Evolutionary conservation across 2,329 filamentous ascomycete genomes (phyloP).

Genomic region (Hortaea werneckii): DNA sequence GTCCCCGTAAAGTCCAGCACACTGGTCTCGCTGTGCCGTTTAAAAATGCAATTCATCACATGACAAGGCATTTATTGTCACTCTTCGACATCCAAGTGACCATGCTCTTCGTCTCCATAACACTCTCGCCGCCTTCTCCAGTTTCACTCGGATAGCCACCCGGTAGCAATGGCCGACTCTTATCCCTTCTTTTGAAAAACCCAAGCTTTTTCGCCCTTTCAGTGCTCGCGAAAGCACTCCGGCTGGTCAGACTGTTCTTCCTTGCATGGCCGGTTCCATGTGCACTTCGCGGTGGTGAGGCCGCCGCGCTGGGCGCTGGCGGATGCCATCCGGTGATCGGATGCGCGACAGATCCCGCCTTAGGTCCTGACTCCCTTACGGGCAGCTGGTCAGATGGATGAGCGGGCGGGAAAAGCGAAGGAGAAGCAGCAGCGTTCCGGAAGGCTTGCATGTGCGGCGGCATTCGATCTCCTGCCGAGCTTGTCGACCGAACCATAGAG

Average conservation of each 20-base stretch:
- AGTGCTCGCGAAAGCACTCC: constrained; percentile 14
- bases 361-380: constrained; percentile 8
- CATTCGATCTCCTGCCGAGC: constrained; percentile 5
- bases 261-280: constrained; percentile 3
- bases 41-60: constrained; percentile 8
- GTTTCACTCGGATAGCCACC: constrained; percentile 5
- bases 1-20: no score
- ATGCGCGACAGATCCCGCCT: constrained; percentile 19
- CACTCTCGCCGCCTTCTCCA: constrained; percentile 7
- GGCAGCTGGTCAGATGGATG: constrained; percentile 20
- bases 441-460: constrained; percentile 25
- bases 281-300: constrained; percentile 1
- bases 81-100: constrained; percentile 12
- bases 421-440: constrained; percentile 18
- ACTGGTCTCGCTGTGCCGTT: no score
- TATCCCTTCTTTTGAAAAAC: constrained; percentile 14
- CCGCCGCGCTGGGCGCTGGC: constrained; percentile 15
- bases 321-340: constrained; percentile 27
- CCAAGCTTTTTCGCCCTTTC: constrained; percentile 19
- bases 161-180: constrained; percentile 5
- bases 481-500: background rate
- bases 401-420: constrained; percentile 20
- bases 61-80: constrained; percentile 14
- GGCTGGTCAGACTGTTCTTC: constrained; percentile 11
- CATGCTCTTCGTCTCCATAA: constrained; percentile 18